A percentile compares a stretch with the other conserved stretches of the same genome.
phyloP scores from a whole-genome alignment of 192 early-diverging fungal genomes.

The Coemansia aciculifera region DNA sequence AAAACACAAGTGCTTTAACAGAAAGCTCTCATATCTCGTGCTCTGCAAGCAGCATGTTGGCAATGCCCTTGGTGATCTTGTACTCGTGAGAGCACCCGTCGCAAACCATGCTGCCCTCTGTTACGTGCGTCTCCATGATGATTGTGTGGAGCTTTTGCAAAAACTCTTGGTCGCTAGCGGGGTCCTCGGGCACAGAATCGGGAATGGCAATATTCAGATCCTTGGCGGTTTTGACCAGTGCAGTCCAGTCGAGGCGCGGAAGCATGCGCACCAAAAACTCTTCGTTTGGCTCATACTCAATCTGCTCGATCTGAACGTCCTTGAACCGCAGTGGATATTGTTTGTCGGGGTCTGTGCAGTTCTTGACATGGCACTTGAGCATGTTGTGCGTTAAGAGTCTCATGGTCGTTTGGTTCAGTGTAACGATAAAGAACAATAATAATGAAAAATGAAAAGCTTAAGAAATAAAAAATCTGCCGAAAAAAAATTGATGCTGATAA shows the following conservation, averaged over 20 bases:
- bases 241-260: conserved; percentile 77
- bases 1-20: background rate
- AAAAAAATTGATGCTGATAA: background rate
- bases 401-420: conserved; percentile 42
- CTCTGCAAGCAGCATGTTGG: conserved; percentile 86
- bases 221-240: conserved; percentile 62
- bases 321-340: conserved; percentile 90
- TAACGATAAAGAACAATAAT: conserved; percentile 10
- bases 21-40: conserved; percentile 57
- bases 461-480: background rate
- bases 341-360: conserved; percentile 75
- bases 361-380: conserved; percentile 97
- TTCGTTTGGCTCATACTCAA: conserved; percentile 85
- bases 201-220: conserved; percentile 56
- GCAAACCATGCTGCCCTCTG: conserved; percentile 90
- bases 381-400: conserved; percentile 98
- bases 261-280: conserved; percentile 84
- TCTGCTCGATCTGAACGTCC: conserved; percentile 78
- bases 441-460: background rate
- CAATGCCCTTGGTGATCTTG: conserved; percentile 89
- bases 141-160: conserved; percentile 74
- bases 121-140: conserved; percentile 85
- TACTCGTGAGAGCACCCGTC: conserved; percentile 87
- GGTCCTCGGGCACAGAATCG: conserved; percentile 25
- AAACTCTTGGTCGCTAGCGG: conserved; percentile 47